Base-by-base conservation (phyloP, 495 filamentous ascomycete genomes). In the Daldinia loculata region DNA sequence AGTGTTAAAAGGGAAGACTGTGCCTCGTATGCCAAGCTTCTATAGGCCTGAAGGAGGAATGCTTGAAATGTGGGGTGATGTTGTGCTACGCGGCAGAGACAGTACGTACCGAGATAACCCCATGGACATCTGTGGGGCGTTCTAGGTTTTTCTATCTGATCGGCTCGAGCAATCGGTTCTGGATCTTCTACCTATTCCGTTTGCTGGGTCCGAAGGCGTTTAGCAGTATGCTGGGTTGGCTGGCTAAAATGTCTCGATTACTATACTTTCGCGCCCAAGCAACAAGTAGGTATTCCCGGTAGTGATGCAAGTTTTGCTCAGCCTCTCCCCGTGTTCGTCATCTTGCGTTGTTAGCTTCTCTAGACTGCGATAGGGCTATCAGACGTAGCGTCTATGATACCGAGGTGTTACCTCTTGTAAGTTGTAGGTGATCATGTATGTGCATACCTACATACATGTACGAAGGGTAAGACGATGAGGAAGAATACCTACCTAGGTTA, bases 51-150 rank as follows among this genome's bases (percentile, higher is more conserved):
- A 55, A 55, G 53, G 11, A 34, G 24, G 48, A 57, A 71, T 52
- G 58, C 63, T 67, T 67, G 69, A 59, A 58, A 52, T 71, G 52
- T 71, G 69, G 69, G 53, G 63, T 55, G 34, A 67, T n/a, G 69
- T 55, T 56, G 63, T 67, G 69, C 48, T 58, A 61, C 57, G 34
- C 50, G 17, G 17, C 22, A 43, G 19, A 26, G 27, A n/a, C 22
- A 29, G 39, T 50, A 60, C 43, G 19, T 57, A 51, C 41, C 34
- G 15, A 39, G 52, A 26, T 53, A 63, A 29, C 26, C 36, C 51
- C 53, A 48, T 58, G 26, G 26, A 30, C 15, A 53, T 53, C 24
- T 53, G 27, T 30, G 43, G 43, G 43, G 43, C 17, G 19, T 48
- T 48, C 36, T 56, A 19, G 32, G 43, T 61, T 59, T 57, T 55